A percentile compares a stretch with the other conserved stretches of the same genome.
These are phyloP conservation scores for Candolleomyces aberdarensis DNA, from an alignment of 768 basidiomycete species.

Conservation along the genomic window DNA sequence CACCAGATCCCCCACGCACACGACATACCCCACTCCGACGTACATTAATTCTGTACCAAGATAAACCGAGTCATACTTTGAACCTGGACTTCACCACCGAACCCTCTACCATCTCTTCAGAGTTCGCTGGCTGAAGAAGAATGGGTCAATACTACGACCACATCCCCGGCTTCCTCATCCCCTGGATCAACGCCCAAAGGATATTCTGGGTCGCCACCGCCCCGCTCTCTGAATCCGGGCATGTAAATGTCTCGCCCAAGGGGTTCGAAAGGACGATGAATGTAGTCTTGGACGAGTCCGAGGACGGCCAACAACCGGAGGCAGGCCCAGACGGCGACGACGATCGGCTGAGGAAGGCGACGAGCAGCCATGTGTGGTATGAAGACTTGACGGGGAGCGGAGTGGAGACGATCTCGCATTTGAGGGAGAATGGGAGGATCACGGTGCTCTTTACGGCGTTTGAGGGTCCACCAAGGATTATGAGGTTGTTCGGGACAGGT, in stretches of 20 bases:
- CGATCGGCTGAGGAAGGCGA: background rate
- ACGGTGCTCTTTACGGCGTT: slow-evolving; percentile 63
- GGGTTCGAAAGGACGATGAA: slow-evolving; percentile 45
- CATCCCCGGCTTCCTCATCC: slow-evolving; percentile 46
- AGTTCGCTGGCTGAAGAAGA: too few relatives aligned
- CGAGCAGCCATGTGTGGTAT: slow-evolving; percentile 55
- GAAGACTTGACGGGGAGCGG: slow-evolving; percentile 66
- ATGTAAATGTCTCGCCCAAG: slow-evolving; percentile 65
- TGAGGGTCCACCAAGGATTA: slow-evolving; percentile 54
- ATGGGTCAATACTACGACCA: slow-evolving; percentile 57
- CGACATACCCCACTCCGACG: too few relatives aligned
- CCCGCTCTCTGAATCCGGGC: slow-evolving; percentile 48
- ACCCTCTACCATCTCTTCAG: too few relatives aligned
- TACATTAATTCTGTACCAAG: too few relatives aligned
- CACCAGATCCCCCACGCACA: too few relatives aligned
- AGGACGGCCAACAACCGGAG: too few relatives aligned
- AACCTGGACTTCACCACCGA: too few relatives aligned
- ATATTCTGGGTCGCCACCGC: slow-evolving; percentile 65
- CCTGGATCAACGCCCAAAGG: slow-evolving; percentile 55
- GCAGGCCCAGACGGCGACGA: too few relatives aligned
- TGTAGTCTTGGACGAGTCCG: background rate
- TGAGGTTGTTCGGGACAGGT: slow-evolving; percentile 62
- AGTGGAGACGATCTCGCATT: slow-evolving; percentile 55
- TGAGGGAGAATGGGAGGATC: slow-evolving; percentile 61
- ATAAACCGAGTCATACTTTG: too few relatives aligned